Evolutionary conservation across 176 grass and related monocot genomes (phyloP).

Genomic region (Zea luxurians): DNA sequence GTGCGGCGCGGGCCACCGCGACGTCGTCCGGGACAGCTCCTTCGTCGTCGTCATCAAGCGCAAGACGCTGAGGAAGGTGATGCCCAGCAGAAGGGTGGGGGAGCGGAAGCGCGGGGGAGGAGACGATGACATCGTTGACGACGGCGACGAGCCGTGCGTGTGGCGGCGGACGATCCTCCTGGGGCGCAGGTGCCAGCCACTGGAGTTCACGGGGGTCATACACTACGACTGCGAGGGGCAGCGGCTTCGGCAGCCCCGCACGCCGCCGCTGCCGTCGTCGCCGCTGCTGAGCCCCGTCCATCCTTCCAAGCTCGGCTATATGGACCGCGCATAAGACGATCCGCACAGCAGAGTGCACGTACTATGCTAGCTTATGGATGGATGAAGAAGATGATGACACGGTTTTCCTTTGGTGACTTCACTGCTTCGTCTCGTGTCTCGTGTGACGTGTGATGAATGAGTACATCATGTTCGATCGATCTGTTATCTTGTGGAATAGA

Average conservation of each 20-base stretch:
- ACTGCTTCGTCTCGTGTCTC: not conserved
- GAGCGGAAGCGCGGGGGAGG: not conserved
- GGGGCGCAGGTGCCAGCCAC: constrained; percentile 58
- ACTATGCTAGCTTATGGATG: not conserved
- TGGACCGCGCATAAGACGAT: constrained; percentile 25
- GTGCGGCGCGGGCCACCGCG: constrained; percentile 10
- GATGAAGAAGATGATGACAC: not conserved
- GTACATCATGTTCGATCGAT: not conserved
- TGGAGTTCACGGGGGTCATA: constrained; percentile 60
- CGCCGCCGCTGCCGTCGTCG: constrained; percentile 29
- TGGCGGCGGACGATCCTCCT: constrained; percentile 64
- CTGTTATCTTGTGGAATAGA: not conserved
- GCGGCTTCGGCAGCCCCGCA: constrained; percentile 35
- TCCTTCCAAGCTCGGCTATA: constrained; percentile 4
- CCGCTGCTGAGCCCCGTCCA: constrained; percentile 22
- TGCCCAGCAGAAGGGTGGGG: not conserved
- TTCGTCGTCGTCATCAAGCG: constrained; percentile 42
- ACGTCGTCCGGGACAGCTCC: constrained; percentile 32
- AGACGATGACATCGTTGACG: not conserved
- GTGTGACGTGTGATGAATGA: constrained; percentile 2
- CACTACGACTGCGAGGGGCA: constrained; percentile 61
- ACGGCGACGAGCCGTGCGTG: constrained; percentile 34
- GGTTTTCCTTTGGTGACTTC: not conserved
- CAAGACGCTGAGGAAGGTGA: constrained; percentile 30
- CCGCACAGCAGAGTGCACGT: not conserved